Base-by-base conservation (phyloP, 2,329 filamentous ascomycete species). In the Fusarium poae region DNA sequence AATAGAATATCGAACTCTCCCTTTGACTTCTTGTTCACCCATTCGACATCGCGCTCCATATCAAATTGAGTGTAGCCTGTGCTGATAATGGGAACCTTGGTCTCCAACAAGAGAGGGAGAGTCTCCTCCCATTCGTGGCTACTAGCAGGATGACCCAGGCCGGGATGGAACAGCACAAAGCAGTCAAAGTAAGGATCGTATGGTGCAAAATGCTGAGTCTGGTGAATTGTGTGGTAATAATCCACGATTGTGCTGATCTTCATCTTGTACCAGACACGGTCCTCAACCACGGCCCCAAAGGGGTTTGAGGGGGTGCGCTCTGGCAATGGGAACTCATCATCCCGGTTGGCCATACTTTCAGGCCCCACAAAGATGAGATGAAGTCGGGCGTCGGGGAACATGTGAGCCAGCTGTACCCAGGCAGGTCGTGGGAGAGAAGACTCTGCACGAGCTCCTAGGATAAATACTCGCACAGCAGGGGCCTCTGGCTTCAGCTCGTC, bases 141-240 rank as follows among this genome's bases (percentile, higher is more conserved):
- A 76, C 91, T 95, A 16, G 94, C 93, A 1, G 97, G 94, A 79
- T 99, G 96, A 15, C 96, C 97, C 20, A 99, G 86, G 11, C 97
- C 97, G 0, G 97, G 97, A 76, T 99, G 97, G 85, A 98, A 99
- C 52, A 97, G 87, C 75, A 99, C 90, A 77, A 99, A 97, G 79
- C 92, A 96, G 83, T 99, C 96, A 79, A 99, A 97, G 82, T 99
- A 99, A 1, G 96, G 96, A 77, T 99, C 96, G 77, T 97, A 97
- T 0, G 97, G 96, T 60, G 92, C 89, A 82, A 98, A 99, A 77
- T 94, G 88, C 48, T 93, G 91, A 0, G 95, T 92, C 77, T 94
- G 89, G 82, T 99, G 95, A 72, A 99, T 88, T 4, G 93, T 98
- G 80, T 99, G 95, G 83, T 97, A 99, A 82, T 99, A 97, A 74